A percentile compares a stretch with the other conserved stretches of the same genome.
Conservation (phyloP, 2,329 filamentous ascomycete species). For the Lachnellula subtilissima region DNA sequence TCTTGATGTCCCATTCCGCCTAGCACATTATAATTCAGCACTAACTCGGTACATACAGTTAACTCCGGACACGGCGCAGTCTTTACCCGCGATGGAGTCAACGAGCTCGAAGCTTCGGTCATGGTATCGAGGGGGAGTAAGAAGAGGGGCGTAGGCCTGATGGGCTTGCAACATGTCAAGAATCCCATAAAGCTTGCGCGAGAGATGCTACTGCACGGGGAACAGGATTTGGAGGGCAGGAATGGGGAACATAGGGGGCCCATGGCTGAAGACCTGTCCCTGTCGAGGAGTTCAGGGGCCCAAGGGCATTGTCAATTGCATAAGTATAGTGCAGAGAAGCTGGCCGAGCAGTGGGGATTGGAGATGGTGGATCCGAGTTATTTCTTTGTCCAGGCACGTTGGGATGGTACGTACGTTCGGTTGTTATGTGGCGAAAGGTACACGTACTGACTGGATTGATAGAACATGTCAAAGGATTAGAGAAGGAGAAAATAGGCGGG, state of each 20-base stretch:
- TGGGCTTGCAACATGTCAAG: conserved; percentile 66
- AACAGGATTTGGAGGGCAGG: conserved; percentile 51
- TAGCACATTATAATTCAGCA: no score
- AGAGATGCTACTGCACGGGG: conserved; percentile 64
- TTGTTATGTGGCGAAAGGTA: neutral
- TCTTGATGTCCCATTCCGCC: no score
- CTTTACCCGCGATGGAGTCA: conserved; percentile 76
- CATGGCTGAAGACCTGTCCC: conserved; percentile 7
- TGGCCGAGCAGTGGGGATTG: conserved; percentile 65
- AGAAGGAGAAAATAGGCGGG: conserved; percentile 43
- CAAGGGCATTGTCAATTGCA: conserved; percentile 67
- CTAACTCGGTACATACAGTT: conserved; percentile 34
- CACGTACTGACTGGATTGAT: neutral
- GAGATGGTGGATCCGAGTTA: conserved; percentile 63
- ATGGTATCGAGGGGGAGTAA: conserved; percentile 72
- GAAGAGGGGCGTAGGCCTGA: conserved; percentile 75
- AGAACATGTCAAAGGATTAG: conserved; percentile 58
- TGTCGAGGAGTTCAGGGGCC: conserved; percentile 34
- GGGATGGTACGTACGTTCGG: conserved; percentile 49
- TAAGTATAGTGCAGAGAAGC: conserved; percentile 61
- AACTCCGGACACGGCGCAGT: conserved; percentile 82
- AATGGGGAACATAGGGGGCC: conserved; percentile 31
- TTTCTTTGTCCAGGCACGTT: conserved; percentile 73
- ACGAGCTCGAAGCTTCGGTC: conserved; percentile 80
- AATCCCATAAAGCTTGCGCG: conserved; percentile 74